Percentiles rank a stretch among this genome's conserved stretches.
Conservation (phyloP, 2,329 filamentous ascomycete species). For the Zarea fungicola region DNA sequence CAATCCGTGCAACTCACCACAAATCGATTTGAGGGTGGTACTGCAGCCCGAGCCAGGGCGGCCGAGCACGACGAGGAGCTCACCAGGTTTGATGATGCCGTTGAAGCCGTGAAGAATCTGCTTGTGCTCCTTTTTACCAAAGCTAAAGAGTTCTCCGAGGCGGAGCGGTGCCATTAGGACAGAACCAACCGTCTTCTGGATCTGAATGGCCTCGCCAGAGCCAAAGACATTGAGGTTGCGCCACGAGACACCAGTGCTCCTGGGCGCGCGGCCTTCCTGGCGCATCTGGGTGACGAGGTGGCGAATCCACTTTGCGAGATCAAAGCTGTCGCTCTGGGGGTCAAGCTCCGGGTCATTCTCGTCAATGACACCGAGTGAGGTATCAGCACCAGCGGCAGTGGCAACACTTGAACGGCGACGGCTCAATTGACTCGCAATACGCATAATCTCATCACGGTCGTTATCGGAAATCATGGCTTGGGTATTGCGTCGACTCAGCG, state of each 20-base stretch:
- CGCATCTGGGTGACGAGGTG: constrained; percentile 39
- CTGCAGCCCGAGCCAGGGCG: constrained; percentile 61
- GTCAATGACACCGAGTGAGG: constrained; percentile 28
- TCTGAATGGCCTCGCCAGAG: constrained; percentile 59
- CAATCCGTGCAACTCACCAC: constrained; percentile 55
- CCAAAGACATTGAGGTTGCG: constrained; percentile 62
- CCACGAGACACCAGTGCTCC: constrained; percentile 56
- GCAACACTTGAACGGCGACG: constrained; percentile 26
- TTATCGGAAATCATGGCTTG: constrained; percentile 25
- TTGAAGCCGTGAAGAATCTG: constrained; percentile 61
- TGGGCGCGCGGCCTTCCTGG: constrained; percentile 49
- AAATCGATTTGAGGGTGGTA: constrained; percentile 58
- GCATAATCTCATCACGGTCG: constrained; percentile 32
- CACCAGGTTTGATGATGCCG: constrained; percentile 57
- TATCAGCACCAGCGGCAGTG: constrained; percentile 6
- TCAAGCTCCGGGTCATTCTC: constrained; percentile 36
- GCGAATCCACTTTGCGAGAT: constrained; percentile 37
- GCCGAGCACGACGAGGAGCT: constrained; percentile 65
- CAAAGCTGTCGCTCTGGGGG: constrained; percentile 34
- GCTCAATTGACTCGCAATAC: constrained; percentile 36
- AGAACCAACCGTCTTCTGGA: constrained; percentile 63
- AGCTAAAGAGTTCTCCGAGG: constrained; percentile 49
- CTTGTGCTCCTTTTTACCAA: constrained; percentile 40
- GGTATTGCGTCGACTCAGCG: constrained; percentile 11
- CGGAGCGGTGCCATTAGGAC: constrained; percentile 53